Conservation (phyloP, 2,329 filamentous ascomycete species). For the Tolypocladium capitatum region DNA sequence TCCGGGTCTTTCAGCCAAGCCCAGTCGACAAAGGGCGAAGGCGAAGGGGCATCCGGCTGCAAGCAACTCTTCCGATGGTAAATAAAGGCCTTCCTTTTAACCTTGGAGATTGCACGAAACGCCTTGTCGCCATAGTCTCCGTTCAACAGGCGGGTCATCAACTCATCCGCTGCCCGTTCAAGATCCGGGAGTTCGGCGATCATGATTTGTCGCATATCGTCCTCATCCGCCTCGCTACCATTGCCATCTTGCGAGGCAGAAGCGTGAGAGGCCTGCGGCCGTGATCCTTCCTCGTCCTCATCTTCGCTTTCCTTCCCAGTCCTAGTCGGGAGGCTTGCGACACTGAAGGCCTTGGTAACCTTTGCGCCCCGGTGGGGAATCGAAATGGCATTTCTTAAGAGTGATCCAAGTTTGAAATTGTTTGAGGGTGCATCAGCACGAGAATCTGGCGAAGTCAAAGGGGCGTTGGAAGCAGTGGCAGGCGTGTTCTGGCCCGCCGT, state of each 20-base stretch:
- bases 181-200: slow-evolving; percentile 1
- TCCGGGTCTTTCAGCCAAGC: slow-evolving; percentile 2
- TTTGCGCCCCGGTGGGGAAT: slow-evolving; percentile 1
- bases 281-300: not conserved
- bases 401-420: not conserved
- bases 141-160: slow-evolving; percentile 1
- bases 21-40: slow-evolving; percentile 16
- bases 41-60: not conserved
- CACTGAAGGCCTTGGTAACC: not conserved
- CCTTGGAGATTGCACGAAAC: not conserved
- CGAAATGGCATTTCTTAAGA: not conserved
- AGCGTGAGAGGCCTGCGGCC: not conserved
- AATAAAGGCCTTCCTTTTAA: not conserved
- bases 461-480: not conserved
- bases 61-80: not conserved
- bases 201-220: not conserved
- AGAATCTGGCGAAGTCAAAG: not conserved
- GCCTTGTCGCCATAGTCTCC: not conserved
- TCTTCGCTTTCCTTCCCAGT: not conserved
- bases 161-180: slow-evolving; percentile 1
- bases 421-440: not conserved
- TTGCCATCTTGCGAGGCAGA: not conserved
- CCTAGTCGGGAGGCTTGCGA: slow-evolving; percentile 1
- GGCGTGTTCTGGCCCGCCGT: not conserved
- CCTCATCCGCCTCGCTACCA: not conserved